These are phyloP conservation scores for Rhytidiadelphus loreus DNA, from an alignment of 225 moss, liverwort and hornwort genomes.

Conservation along the genomic window DNA sequence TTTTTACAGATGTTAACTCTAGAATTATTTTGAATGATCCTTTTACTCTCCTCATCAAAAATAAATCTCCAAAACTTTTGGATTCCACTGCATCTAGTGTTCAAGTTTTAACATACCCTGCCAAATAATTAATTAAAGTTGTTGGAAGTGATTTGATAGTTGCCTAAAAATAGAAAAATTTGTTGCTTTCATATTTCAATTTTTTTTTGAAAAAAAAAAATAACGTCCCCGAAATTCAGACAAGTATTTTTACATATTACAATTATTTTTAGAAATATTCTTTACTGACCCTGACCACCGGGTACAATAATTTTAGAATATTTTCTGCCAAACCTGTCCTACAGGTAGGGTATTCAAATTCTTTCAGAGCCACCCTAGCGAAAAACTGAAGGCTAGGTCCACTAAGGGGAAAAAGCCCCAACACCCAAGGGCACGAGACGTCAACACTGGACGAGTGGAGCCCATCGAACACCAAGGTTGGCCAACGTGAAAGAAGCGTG, in stretches of 20 bases:
- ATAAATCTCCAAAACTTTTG: too few relatives aligned
- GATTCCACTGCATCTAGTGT: accelerated
- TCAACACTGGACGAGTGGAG: background rate
- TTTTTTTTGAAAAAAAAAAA: background rate
- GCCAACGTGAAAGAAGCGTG: background rate
- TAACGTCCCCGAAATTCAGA: accelerated
- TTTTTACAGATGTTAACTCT: background rate
- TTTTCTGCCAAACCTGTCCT: background rate
- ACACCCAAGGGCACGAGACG: background rate
- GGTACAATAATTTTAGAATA: background rate
- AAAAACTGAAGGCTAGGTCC: background rate
- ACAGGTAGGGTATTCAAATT: background rate
- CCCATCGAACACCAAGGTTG: background rate
- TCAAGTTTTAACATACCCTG: accelerated
- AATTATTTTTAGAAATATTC: background rate
- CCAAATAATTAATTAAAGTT: background rate
- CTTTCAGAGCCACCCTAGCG: background rate
- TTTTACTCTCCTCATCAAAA: accelerated
- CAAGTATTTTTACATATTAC: too few relatives aligned
- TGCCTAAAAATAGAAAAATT: background rate
- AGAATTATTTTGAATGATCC: background rate
- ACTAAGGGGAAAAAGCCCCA: background rate
- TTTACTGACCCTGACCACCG: accelerated
- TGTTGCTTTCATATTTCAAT: accelerated
- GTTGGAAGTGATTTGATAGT: accelerated